Conservation (phyloP, 192 early-diverging fungal species). For the Backusella circina region DNA sequence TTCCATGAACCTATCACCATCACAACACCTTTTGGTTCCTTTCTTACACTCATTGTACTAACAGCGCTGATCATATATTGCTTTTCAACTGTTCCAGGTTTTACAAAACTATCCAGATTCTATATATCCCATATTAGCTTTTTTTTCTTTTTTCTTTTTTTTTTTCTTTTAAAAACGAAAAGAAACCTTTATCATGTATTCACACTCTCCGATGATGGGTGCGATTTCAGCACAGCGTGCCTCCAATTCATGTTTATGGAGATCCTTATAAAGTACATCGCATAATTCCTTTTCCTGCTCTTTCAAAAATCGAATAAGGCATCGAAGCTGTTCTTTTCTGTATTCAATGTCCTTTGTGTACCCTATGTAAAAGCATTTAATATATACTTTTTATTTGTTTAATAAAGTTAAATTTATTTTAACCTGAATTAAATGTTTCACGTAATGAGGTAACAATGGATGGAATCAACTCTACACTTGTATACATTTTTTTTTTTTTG, state of each 20-base stretch:
- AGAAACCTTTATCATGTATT: slow-evolving; percentile 8
- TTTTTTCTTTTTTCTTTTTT: neutral
- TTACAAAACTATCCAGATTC: slow-evolving; percentile 58
- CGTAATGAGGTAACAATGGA: neutral
- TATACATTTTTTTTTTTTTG: neutral
- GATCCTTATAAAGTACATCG: neutral
- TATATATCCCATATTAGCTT: slow-evolving; percentile 19
- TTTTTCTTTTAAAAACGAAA: neutral
- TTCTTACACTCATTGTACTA: slow-evolving; percentile 50
- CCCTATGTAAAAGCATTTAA: neutral
- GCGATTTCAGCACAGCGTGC: neutral
- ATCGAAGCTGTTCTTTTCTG: neutral
- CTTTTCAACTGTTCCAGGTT: slow-evolving; percentile 36
- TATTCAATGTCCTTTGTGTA: neutral
- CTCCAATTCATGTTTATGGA: neutral
- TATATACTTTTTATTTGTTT: neutral
- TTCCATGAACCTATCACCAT: slow-evolving; percentile 62
- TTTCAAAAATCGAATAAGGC: neutral
- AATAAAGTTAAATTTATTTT: neutral
- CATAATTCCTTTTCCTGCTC: neutral
- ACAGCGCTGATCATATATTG: slow-evolving; percentile 36
- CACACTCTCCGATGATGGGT: neutral
- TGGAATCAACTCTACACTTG: neutral
- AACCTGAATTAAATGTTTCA: neutral
- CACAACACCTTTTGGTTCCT: slow-evolving; percentile 75